Conservation (phyloP, 208 protist genomes). For the Porcisia hertigi region DNA sequence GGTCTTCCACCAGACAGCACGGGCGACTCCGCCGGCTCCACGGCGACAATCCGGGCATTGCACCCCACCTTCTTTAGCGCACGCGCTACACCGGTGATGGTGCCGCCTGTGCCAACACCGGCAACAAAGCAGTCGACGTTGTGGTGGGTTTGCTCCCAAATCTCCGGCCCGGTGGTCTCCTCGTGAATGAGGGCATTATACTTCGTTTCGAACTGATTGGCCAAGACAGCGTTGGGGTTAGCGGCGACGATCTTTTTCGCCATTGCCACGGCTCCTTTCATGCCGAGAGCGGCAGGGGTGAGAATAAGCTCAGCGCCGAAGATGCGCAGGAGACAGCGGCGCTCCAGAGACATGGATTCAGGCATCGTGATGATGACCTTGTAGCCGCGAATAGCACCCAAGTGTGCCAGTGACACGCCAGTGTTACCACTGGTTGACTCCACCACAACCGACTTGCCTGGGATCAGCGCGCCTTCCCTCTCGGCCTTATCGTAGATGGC, state of each 20-base stretch:
- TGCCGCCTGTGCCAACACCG: conserved; percentile 91
- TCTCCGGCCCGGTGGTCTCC: conserved; percentile 91
- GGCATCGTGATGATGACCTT: conserved; percentile 92
- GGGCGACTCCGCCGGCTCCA: conserved; percentile 87
- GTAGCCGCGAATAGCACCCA: conserved; percentile 84
- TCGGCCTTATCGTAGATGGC: conserved; percentile 85
- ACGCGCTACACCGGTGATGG: conserved; percentile 71
- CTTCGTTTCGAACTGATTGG: conserved; percentile 87
- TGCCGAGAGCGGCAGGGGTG: conserved; percentile 85
- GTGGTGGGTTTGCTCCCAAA: conserved; percentile 80
- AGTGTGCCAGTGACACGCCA: conserved; percentile 82
- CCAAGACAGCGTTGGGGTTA: conserved; percentile 76
- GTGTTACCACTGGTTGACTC: conserved; percentile 93
- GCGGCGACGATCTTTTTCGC: conserved; percentile 74
- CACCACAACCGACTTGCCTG: conserved; percentile 83
- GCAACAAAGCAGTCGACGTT: conserved; percentile 85
- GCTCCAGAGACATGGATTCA: conserved; percentile 90
- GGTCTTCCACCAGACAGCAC: conserved; percentile 82
- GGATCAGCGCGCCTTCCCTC: conserved; percentile 74
- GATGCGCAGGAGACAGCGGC: conserved; percentile 78
- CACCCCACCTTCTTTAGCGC: conserved; percentile 69
- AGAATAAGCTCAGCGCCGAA: conserved; percentile 90
- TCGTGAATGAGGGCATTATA: conserved; percentile 90
- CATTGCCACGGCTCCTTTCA: conserved; percentile 87
- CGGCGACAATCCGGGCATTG: conserved; percentile 64